Evolutionary conservation across 2,329 filamentous ascomycete genomes (phyloP), one percentile per base, ranked within the genome.

Genomic region (Leptographium radiaticola): DNA sequence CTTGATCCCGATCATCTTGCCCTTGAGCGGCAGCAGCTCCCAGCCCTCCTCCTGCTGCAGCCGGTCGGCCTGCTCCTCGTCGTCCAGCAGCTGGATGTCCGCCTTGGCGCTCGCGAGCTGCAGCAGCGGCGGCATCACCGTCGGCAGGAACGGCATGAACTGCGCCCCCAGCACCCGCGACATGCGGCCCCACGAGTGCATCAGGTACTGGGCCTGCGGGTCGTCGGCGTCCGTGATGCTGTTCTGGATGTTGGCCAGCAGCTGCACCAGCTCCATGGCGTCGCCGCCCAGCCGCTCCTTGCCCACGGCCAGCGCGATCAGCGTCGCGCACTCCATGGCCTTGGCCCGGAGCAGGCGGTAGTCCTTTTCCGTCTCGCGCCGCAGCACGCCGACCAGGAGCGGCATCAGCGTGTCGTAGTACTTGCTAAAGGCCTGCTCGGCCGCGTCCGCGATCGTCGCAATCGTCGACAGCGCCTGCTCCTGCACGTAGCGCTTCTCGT

Each of bases 151-250:
- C 16, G 90, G 90, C 13, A 97, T 76, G 69, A 98, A 98, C 62
- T 96, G 90, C 49, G 80, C 73, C 20, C 87, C 89, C 58, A 98
- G 79, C 34, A 98, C 91, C 60, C 93, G 85, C 70, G 91, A 97
- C 93, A 98, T 98, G 49, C 93, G 84, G 52, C 93, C 93, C 93
- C 93, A 98, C 73, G 93, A 98, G 75, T 98, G 93, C 71, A 98
- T 87, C 39, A 98, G 78, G 67, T 98, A 98, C 63, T 95, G 91
- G 16, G 89, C 87, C 69, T 98, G 93, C 42, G 93, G 93, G 65
- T 98, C 93, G 62, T 98, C 93, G 1, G 89, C 72, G 63, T 98
- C 93, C 6, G 83, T 85, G 58, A 97, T 93, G 64, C 79, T 85
- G 61, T 83, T 77, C 68, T 98, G 93, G 54, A 97, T 95, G 58